phyloP scores from a whole-genome alignment of 148 eudicot genomes.

The Vaccinium darrowii region DNA sequence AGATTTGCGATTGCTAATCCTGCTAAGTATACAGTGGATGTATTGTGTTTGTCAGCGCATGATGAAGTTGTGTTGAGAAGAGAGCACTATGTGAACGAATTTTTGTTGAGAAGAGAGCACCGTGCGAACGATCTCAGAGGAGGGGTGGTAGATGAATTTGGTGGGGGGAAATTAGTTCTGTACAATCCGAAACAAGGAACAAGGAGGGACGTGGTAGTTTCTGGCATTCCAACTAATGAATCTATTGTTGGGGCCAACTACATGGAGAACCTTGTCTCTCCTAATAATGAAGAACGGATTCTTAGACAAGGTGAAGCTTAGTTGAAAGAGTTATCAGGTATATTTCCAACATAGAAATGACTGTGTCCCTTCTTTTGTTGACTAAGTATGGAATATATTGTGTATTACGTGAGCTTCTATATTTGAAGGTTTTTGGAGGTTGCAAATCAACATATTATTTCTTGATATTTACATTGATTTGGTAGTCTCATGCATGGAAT shows the following conservation, averaged over 20 bases:
- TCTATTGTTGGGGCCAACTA: not conserved
- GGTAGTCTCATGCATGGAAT: no score
- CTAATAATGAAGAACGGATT: not conserved
- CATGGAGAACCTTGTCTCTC: not conserved
- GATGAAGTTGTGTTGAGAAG: not conserved
- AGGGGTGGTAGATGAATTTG: not conserved
- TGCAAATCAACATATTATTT: not conserved
- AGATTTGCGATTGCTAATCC: not conserved
- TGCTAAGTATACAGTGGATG: not conserved
- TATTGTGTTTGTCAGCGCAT: not conserved
- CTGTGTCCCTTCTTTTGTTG: not conserved
- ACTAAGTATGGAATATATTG: not conserved
- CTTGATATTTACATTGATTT: not conserved
- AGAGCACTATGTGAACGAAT: no score
- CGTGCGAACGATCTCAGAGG: no score
- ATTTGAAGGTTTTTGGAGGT: not conserved
- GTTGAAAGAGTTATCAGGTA: not conserved
- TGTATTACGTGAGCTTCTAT: not conserved
- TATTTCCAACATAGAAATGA: not conserved
- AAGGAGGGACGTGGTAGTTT: not conserved
- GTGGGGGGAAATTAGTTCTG: not conserved
- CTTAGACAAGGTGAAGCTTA: not conserved
- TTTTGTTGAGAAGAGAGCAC: not conserved
- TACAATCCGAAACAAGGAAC: not conserved
- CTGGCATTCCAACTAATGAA: not conserved